These are phyloP conservation scores for Moesziomyces sp. DNA, from an alignment of 1,284 basidiomycete species.

Conservation along the genomic window DNA sequence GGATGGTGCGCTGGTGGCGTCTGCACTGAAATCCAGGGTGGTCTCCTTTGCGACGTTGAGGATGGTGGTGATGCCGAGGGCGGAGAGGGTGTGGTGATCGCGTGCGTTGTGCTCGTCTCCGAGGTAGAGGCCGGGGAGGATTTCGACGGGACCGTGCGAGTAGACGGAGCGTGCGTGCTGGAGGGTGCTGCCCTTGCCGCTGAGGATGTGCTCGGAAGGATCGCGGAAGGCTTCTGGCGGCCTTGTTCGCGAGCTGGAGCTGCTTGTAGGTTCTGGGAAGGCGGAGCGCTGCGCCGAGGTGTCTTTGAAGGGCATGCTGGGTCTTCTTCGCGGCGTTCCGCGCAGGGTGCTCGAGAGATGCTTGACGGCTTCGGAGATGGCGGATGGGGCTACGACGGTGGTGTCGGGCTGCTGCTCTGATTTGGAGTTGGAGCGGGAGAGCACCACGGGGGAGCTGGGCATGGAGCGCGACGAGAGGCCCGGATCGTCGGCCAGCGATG, in stretches of 20 bases:
- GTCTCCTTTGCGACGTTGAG: constrained; percentile 88
- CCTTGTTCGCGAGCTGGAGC: constrained; percentile 29
- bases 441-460: constrained; percentile 41
- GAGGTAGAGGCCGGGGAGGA: constrained; percentile 89
- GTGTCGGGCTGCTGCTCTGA: constrained; percentile 10
- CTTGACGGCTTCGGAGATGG: constrained; percentile 45
- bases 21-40: constrained; percentile 30
- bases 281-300: constrained; percentile 1
- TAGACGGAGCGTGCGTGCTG: constrained; percentile 71
- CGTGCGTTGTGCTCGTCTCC: constrained; percentile 93
- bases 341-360: constrained; percentile 58
- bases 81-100: constrained; percentile 78
- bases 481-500: constrained; percentile 20
- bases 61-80: constrained; percentile 80
- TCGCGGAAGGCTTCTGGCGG: constrained; percentile 58
- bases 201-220: constrained; percentile 62
- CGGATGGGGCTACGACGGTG: constrained; percentile 2
- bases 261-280: constrained; percentile 25
- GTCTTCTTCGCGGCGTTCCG: constrained; percentile 56
- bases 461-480: constrained; percentile 46
- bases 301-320: constrained; percentile 58
- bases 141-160: constrained; percentile 83
- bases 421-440: constrained; percentile 22
- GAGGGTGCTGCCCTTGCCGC: constrained; percentile 59
- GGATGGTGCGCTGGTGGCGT: no score